phyloP scores from a whole-genome alignment of 495 filamentous ascomycete species.

The Penicillium maclennaniae region DNA sequence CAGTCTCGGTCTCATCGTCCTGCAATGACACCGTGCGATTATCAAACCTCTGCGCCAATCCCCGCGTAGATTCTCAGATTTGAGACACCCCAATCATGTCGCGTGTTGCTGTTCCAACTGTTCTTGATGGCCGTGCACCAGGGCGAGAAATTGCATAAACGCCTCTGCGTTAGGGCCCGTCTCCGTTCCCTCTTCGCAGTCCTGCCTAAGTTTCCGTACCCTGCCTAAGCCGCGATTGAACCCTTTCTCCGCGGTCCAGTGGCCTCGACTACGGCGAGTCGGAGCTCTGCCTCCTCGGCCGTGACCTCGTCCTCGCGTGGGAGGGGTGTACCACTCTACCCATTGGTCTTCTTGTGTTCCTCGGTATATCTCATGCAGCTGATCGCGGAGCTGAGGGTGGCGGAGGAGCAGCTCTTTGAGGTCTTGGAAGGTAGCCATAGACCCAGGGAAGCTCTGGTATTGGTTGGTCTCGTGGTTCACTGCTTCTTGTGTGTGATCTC shows the following conservation, averaged over 20 bases:
- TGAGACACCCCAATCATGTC: background rate
- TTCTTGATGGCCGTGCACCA: slow-evolving; percentile 28
- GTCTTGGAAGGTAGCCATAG: slow-evolving; percentile 35
- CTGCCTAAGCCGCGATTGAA: slow-evolving; percentile 42
- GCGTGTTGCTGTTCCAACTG: slow-evolving; percentile 1
- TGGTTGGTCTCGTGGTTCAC: background rate
- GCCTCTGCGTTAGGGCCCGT: slow-evolving; percentile 34
- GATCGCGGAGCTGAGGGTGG: slow-evolving; percentile 48
- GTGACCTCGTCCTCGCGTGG: slow-evolving; percentile 25
- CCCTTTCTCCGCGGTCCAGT: slow-evolving; percentile 46
- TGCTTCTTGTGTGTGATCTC: slow-evolving; percentile 5
- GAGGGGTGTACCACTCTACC: slow-evolving; percentile 29
- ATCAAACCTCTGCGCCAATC: background rate
- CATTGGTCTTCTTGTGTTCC: slow-evolving; percentile 48
- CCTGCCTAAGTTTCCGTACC: slow-evolving; percentile 37
- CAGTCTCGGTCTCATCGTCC: slow-evolving; percentile 13
- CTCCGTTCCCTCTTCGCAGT: slow-evolving; percentile 37
- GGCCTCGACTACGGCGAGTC: slow-evolving; percentile 33
- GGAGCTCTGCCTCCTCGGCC: slow-evolving; percentile 41
- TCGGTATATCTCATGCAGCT: slow-evolving; percentile 50
- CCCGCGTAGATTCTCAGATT: background rate
- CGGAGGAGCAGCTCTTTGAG: slow-evolving; percentile 48
- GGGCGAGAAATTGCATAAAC: slow-evolving; percentile 39
- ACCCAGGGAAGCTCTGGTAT: slow-evolving; percentile 8
- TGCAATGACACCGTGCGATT: slow-evolving; percentile 8